phyloP scores from a whole-genome alignment of 2,329 filamentous ascomycete genomes.

The Pyricularia sp. region DNA sequence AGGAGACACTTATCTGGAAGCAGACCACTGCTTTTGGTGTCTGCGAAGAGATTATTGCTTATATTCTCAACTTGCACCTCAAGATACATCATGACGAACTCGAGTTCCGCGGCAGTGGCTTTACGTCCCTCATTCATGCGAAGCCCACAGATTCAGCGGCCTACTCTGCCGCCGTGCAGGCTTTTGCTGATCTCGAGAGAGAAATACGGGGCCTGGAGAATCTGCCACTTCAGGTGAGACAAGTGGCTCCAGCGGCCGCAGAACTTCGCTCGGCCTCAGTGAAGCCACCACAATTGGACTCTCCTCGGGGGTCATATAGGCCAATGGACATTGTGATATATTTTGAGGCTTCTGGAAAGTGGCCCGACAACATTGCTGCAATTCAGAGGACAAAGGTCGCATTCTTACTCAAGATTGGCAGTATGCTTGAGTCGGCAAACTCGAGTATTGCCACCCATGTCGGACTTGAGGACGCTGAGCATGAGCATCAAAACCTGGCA shows the following conservation, averaged over 20 bases:
- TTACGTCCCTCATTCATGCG: conserved; percentile 37
- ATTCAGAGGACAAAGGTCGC: conserved; percentile 93
- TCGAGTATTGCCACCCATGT: conserved; percentile 56
- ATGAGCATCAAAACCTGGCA: conserved; percentile 63
- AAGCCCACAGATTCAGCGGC: conserved; percentile 38
- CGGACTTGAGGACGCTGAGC: conserved; percentile 68
- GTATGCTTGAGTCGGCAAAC: conserved; percentile 52
- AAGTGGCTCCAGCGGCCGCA: conserved; percentile 64
- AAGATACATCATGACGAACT: conserved; percentile 44
- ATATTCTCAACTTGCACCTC: conserved; percentile 55
- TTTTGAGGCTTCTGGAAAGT: conserved; percentile 87
- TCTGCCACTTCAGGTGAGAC: conserved; percentile 79
- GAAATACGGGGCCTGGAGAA: conserved; percentile 70
- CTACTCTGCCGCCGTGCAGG: conserved; percentile 61
- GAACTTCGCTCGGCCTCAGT: conserved; percentile 67
- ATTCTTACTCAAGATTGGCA: conserved; percentile 69
- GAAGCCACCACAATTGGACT: conserved; percentile 36
- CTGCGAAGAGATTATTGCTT: conserved; percentile 68
- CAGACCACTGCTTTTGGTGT: conserved; percentile 53
- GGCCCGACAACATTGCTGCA: conserved; percentile 84
- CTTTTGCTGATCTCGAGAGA: conserved; percentile 64
- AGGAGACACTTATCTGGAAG: conserved; percentile 84
- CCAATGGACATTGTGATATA: conserved; percentile 76
- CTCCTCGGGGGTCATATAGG: conserved; percentile 30
- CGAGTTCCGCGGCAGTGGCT: conserved; percentile 35